Conservation (phyloP, 1,284 basidiomycete genomes). For the Ustilago tritici region DNA sequence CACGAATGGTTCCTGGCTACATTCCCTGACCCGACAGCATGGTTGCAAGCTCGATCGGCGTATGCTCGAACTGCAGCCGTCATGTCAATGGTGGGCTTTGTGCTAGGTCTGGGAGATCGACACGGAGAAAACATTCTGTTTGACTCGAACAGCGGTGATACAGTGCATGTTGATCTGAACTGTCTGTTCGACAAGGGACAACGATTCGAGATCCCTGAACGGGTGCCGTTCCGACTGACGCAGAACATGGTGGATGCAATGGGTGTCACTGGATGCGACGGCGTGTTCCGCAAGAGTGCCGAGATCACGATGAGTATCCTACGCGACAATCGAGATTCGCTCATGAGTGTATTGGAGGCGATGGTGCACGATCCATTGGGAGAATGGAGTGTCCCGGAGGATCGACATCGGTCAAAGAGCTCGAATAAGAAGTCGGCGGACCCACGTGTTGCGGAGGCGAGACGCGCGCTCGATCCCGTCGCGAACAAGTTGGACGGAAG, state of each 20-base stretch:
- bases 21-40: conserved; percentile 95
- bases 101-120: conserved; percentile 95
- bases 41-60: conserved; percentile 86
- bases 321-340: conserved; percentile 88
- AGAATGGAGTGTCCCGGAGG: conserved; percentile 83
- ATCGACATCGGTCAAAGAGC: conserved; percentile 60
- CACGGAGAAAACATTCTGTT: conserved; percentile 98
- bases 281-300: conserved; percentile 90
- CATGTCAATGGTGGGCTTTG: conserved; percentile 99
- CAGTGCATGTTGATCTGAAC: conserved; percentile 97
- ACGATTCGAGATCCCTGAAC: conserved; percentile 88
- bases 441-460: conserved; percentile 59
- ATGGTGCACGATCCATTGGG: conserved; percentile 98
- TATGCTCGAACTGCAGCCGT: conserved; percentile 93
- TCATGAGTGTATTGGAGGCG: conserved; percentile 96
- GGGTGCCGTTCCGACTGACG: conserved; percentile 94
- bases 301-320: conserved; percentile 91
- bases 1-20: conserved; percentile 98
- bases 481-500: conserved; percentile 65
- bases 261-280: conserved; percentile 93
- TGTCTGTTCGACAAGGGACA: conserved; percentile 96
- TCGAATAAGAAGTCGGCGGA: conserved; percentile 41
- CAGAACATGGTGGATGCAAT: conserved; percentile 93
- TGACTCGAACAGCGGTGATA: conserved; percentile 87
- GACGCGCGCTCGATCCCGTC: conserved; percentile 63